Evolutionary conservation across 345 rosid species (phyloP).

Genomic region (Turnera subulata): DNA sequence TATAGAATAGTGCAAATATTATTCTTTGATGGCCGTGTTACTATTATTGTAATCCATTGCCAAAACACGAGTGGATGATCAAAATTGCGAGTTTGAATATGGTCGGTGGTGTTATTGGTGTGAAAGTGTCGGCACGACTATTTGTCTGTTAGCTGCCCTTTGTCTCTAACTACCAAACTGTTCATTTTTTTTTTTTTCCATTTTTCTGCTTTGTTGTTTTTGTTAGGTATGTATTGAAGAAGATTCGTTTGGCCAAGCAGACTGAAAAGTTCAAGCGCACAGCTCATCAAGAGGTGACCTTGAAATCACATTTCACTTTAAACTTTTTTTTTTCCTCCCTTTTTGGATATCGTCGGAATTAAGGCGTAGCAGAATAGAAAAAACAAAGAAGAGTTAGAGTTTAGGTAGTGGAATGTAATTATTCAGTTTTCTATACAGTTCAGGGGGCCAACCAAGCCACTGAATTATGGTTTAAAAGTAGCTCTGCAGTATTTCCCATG

Average conservation of each 20-base stretch:
- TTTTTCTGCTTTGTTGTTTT: constrained; percentile 8
- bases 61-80: background rate
- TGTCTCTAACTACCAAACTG: constrained; percentile 14
- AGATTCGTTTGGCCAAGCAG: constrained; percentile 92
- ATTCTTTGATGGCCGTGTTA: no score
- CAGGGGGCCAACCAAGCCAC: no score
- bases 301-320: constrained; percentile 1
- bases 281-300: constrained; percentile 90
- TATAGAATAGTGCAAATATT: background rate
- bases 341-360: constrained; percentile 2
- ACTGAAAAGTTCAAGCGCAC: constrained; percentile 95
- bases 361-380: no score
- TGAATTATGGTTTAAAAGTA: background rate
- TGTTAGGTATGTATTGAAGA: constrained; percentile 90
- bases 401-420: constrained; percentile 1
- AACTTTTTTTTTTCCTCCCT: background rate
- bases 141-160: constrained; percentile 24
- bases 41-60: no score
- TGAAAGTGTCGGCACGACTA: constrained; percentile 29
- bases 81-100: constrained; percentile 10
- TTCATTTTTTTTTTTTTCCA: constrained; percentile 1
- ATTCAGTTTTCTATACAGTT: no score
- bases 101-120: constrained; percentile 3
- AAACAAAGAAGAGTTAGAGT: background rate
- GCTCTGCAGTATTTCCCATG: no score